These are phyloP conservation scores for Prunus yedoensis DNA, from an alignment of 331 rosid species.

Conservation along the genomic window DNA sequence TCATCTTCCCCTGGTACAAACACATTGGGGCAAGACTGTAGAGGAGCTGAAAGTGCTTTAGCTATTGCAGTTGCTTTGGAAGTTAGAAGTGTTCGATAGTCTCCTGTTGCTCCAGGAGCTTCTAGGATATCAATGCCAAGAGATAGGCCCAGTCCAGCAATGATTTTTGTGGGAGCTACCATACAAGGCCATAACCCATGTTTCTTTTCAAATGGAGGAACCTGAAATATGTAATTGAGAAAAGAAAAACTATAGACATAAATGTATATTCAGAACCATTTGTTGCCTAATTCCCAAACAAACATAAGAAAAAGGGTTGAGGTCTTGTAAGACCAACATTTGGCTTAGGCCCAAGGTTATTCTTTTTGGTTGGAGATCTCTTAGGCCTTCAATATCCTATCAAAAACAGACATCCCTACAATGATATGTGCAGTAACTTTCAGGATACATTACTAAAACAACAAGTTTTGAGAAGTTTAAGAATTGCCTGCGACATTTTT, in stretches of 20 bases:
- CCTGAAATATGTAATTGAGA: constrained; percentile 45
- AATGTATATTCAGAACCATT: background rate
- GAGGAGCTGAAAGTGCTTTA: constrained; percentile 84
- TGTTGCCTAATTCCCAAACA: background rate
- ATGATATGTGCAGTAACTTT: constrained; percentile 9
- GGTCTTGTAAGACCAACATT: background rate
- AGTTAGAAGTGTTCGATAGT: constrained; percentile 83
- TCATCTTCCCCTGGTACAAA: constrained; percentile 93
- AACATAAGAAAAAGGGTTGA: background rate
- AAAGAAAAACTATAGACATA: background rate
- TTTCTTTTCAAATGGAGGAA: constrained; percentile 68
- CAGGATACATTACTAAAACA: constrained; percentile 3
- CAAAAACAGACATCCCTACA: background rate
- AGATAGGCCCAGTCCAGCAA: constrained; percentile 93
- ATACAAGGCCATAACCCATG: constrained; percentile 87
- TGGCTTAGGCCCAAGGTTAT: background rate
- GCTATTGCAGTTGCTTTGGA: constrained; percentile 87
- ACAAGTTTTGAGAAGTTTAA: constrained; percentile 4
- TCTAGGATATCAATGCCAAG: constrained; percentile 93
- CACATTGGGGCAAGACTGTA: constrained; percentile 60
- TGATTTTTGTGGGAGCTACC: constrained; percentile 99
- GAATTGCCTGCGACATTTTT: background rate
- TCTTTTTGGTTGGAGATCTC: background rate
- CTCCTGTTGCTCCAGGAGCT: constrained; percentile 98
- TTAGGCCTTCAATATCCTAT: background rate